Conservation (phyloP, 1,284 basidiomycete genomes). For the Lignosus rhinocerotis region DNA sequence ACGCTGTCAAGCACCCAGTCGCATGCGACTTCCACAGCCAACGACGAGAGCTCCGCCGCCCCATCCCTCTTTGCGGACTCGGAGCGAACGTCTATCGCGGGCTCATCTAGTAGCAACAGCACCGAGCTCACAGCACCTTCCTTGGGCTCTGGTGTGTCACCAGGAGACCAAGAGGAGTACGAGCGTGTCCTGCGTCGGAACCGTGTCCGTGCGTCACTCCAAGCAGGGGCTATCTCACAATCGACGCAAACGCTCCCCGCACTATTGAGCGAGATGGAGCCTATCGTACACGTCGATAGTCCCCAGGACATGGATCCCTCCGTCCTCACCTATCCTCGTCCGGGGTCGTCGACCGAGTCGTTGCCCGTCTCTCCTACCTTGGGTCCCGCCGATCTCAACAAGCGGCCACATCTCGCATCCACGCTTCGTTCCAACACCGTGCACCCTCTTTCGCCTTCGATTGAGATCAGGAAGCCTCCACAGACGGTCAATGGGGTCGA, state of each 20-base stretch:
- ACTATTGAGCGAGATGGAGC: conserved; percentile 25
- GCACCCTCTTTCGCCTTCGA: conserved; percentile 12
- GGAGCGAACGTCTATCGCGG: conserved; percentile 20
- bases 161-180: conserved; percentile 17
- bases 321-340: conserved; percentile 69
- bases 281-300: conserved; percentile 23
- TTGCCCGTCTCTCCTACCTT: conserved; percentile 42
- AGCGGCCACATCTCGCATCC: conserved; percentile 20
- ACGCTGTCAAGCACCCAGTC: conserved; percentile 17
- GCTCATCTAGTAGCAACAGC: conserved; percentile 22
- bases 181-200: conserved; percentile 20
- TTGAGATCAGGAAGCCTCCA: conserved; percentile 6
- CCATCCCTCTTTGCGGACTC: conserved; percentile 15
- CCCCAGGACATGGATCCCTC: conserved; percentile 50
- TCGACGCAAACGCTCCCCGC: conserved; percentile 40
- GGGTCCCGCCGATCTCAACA: conserved; percentile 13
- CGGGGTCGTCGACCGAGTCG: conserved; percentile 69
- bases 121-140: conserved; percentile 28
- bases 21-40: conserved; percentile 12
- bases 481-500: conserved; percentile 2
- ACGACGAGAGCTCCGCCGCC: conserved; percentile 14
- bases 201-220: conserved; percentile 26
- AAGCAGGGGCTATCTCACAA: conserved; percentile 26
- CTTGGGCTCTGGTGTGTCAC: conserved; percentile 3
- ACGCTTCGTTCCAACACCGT: conserved; percentile 25